Evolutionary conservation across 2,329 filamentous ascomycete genomes (phyloP), one percentile per base, ranked within the genome.

Genomic region (Ilyonectria mors-panacis): DNA sequence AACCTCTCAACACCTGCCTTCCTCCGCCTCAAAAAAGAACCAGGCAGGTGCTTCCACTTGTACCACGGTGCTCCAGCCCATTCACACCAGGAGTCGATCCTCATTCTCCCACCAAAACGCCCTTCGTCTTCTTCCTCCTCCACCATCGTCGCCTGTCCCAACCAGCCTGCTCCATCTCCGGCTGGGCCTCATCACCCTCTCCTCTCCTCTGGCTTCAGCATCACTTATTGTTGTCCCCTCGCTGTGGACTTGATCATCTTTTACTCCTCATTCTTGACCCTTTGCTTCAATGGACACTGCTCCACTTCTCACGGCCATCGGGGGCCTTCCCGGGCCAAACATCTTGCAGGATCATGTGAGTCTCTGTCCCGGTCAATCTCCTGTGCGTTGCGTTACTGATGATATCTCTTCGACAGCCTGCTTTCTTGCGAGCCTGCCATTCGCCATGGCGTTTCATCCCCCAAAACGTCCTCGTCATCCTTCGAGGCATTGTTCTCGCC

Each of bases 391-490:
- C 9, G 39, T 47, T 51, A 37, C 73, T 78, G 42, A 76, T 59
- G 13, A 19, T 4, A 12, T 10, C 6, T n/a, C 8, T 10, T 28
- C 0, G 17, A 45, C 51, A 88, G 85, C 84, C 85, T 30, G 83
- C 86, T 15, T 87, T 85, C 63, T 80, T 87, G 15, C 84, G 85
- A 72, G 84, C 82, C 53, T 84, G 83, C 45, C 86, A 87, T 68
- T 88, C 86, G 1, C 83, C 85, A 21, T 88, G 86, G 84, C 72
- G 78, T 7, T 80, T 73, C 59, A 82, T 88, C 54, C 81, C 81
- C 28, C 85, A 87, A 67, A 82, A 82, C 51, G 63, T 79, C 33
- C 80, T 88, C 53, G 81, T 85, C 55, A 76, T 79, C 61, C 70
- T 87, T 21, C 84, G 86, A 47, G 80, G 81, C 12, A 47, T 80